Conservation (phyloP, 441 rosid genomes). For the Hypseocharis bilobata region DNA sequence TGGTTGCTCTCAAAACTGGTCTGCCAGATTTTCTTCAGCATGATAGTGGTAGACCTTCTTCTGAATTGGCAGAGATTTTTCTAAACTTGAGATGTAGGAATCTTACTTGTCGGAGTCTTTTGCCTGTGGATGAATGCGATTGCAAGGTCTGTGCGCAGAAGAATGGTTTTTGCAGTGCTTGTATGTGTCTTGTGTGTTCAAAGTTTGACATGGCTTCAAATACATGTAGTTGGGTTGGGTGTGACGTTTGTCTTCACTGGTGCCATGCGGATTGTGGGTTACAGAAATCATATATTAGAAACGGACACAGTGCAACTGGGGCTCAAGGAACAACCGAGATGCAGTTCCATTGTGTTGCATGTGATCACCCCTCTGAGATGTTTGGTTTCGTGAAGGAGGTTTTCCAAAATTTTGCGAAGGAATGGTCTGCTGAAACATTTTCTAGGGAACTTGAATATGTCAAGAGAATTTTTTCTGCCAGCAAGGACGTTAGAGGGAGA, state of each 20-base stretch:
- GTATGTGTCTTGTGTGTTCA: conserved; percentile 94
- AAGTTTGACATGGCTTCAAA: conserved; percentile 89
- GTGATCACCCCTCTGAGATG: conserved; percentile 98
- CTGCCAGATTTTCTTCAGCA: conserved; percentile 55
- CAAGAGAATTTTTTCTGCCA: conserved; percentile 61
- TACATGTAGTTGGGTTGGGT: conserved; percentile 98
- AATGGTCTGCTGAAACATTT: conserved; percentile 64
- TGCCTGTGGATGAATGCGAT: conserved; percentile 91
- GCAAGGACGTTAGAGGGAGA: conserved; percentile 80
- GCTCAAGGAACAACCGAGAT: conserved; percentile 57
- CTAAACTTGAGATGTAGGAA: conserved; percentile 73
- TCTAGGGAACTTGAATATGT: conserved; percentile 82
- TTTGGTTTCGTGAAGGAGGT: conserved; percentile 98
- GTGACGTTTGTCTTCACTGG: conserved; percentile 97
- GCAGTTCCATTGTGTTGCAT: conserved; percentile 92
- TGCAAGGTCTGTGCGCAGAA: conserved; percentile 76
- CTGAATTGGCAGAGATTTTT: conserved; percentile 83
- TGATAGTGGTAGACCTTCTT: conserved; percentile 41
- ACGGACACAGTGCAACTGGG: conserved; percentile 53
- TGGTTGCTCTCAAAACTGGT: conserved; percentile 78
- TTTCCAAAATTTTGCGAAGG: conserved; percentile 67
- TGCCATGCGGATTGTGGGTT: conserved; percentile 91
- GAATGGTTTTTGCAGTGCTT: conserved; percentile 84
- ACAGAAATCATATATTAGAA: conserved; percentile 64
- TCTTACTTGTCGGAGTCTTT: conserved; percentile 48